A percentile compares a stretch with the other conserved stretches of the same genome.
These are phyloP conservation scores for Pythium pyrilobum DNA, from an alignment of 352 stramenopile species.

Conservation along the genomic window DNA sequence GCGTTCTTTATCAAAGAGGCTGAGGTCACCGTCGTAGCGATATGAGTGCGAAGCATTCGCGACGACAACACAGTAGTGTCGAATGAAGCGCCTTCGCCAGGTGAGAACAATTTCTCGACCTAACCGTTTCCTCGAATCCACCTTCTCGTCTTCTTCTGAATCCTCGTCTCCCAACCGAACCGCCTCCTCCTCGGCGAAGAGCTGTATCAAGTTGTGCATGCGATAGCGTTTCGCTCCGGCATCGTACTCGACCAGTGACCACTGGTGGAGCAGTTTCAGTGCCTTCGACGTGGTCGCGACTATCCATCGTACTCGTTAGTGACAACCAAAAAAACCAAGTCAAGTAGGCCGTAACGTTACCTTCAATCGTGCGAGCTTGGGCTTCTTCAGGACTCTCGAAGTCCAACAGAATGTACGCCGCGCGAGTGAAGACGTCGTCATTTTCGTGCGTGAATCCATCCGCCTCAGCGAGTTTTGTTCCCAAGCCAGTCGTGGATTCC, in stretches of 20 bases:
- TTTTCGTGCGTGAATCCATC: conserved; percentile 73
- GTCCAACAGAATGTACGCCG: conserved; percentile 68
- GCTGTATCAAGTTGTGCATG: conserved; percentile 80
- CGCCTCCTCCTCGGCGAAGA: conserved; percentile 79
- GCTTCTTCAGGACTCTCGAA: conserved; percentile 61
- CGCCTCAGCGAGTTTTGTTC: conserved; percentile 61
- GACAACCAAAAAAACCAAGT: too few species aligned
- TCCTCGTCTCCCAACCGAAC: conserved; percentile 34
- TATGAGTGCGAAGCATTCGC: conserved; percentile 70
- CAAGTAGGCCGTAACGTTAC: not conserved
- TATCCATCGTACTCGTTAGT: too few species aligned
- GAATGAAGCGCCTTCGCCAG: conserved; percentile 75
- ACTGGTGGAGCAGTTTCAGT: conserved; percentile 64
- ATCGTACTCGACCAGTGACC: conserved; percentile 77
- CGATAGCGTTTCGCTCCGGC: conserved; percentile 59
- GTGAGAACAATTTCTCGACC: conserved; percentile 60
- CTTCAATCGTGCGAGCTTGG: conserved; percentile 33
- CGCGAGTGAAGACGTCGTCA: conserved; percentile 68
- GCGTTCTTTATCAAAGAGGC: conserved; percentile 67
- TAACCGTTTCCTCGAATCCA: conserved; percentile 18
- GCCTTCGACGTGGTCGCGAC: conserved; percentile 44
- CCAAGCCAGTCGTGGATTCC: conserved; percentile 47
- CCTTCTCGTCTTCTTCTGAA: not conserved
- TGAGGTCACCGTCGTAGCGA: conserved; percentile 59
- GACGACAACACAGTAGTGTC: conserved; percentile 75